Conservation (phyloP, 2,329 filamentous ascomycete genomes). For the Colletotrichum tabaci region DNA sequence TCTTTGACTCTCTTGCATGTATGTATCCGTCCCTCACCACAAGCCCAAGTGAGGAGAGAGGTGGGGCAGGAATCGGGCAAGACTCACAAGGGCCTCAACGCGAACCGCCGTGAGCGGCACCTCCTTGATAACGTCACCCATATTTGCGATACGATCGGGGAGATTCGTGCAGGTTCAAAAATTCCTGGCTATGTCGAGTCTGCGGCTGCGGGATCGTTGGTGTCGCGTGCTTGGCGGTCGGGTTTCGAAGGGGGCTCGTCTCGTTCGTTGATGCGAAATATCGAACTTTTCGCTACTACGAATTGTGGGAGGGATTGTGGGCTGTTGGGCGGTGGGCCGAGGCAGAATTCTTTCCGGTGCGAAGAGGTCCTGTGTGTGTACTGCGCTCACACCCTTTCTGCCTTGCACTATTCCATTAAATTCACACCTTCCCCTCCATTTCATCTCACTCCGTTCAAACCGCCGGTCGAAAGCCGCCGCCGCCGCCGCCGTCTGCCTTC, state of each 20-base stretch:
- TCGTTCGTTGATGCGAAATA: constrained; percentile 53
- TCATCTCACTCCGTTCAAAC: not conserved
- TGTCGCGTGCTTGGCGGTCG: constrained; percentile 42
- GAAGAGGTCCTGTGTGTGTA: not conserved
- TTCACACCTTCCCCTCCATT: not conserved
- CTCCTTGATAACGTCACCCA: constrained; percentile 76
- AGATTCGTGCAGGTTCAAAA: constrained; percentile 43
- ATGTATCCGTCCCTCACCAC: constrained; percentile 12
- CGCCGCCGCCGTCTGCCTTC: constrained; percentile 3
- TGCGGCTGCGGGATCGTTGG: constrained; percentile 47
- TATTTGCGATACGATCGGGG: constrained; percentile 56
- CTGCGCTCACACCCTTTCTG: constrained; percentile 1
- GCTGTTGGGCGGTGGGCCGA: constrained; percentile 53
- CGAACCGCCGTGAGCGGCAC: constrained; percentile 87
- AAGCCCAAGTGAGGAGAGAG: constrained; percentile 47
- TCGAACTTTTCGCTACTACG: constrained; percentile 58
- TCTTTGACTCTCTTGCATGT: too few species aligned
- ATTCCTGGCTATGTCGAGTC: constrained; percentile 46
- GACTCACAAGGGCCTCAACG: constrained; percentile 91
- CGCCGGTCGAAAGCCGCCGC: constrained; percentile 10
- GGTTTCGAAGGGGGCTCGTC: constrained; percentile 29
- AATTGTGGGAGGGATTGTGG: constrained; percentile 63
- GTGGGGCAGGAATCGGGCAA: constrained; percentile 52
- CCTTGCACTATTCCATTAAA: too few species aligned
- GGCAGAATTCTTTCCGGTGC: constrained; percentile 52